A percentile compares a stretch with the other conserved stretches of the same genome.
Evolutionary conservation across 148 eudicot species (phyloP).

Genomic region (Drosera capensis): DNA sequence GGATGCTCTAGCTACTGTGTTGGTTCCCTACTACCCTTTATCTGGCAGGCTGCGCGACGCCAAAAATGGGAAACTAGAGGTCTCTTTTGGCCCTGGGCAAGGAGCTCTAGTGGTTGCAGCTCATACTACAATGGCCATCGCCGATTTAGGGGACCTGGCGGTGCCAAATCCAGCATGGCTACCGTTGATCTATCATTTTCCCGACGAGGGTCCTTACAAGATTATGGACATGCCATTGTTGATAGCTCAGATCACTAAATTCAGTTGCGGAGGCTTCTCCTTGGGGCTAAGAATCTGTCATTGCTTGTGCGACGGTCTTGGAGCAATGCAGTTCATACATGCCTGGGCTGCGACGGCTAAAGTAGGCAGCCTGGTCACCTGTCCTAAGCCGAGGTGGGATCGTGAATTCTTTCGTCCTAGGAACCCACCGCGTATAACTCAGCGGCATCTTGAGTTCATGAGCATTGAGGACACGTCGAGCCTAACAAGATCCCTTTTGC

Average conservation of each 20-base stretch:
- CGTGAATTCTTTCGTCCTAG: constrained; percentile 61
- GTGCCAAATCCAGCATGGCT: constrained; percentile 84
- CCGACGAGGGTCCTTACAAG: constrained; percentile 60
- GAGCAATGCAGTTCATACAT: constrained; percentile 87
- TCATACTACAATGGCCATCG: constrained; percentile 27
- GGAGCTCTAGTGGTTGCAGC: constrained; percentile 74
- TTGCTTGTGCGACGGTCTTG: constrained; percentile 83
- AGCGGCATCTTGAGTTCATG: constrained; percentile 64
- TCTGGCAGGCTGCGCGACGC: constrained; percentile 65
- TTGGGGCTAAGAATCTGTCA: constrained; percentile 85
- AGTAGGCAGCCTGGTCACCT: constrained; percentile 29
- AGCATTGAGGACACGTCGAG: constrained; percentile 42
- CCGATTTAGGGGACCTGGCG: constrained; percentile 43
- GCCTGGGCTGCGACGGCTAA: constrained; percentile 91
- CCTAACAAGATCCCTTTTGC: constrained; percentile 39
- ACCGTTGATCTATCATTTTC: constrained; percentile 39
- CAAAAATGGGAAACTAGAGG: constrained; percentile 49
- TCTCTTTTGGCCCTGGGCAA: constrained; percentile 59
- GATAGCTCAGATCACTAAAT: constrained; percentile 68
- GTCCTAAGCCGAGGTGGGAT: constrained; percentile 73
- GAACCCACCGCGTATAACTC: constrained; percentile 42
- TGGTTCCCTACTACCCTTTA: constrained; percentile 89
- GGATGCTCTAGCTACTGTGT: constrained; percentile 49
- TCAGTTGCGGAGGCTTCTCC: constrained; percentile 77
- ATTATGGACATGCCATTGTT: constrained; percentile 74